A percentile compares a stretch with the other conserved stretches of the same genome.
Evolutionary conservation across 352 stramenopile genomes (phyloP).

Genomic region (Globisporangium iwayamae): DNA sequence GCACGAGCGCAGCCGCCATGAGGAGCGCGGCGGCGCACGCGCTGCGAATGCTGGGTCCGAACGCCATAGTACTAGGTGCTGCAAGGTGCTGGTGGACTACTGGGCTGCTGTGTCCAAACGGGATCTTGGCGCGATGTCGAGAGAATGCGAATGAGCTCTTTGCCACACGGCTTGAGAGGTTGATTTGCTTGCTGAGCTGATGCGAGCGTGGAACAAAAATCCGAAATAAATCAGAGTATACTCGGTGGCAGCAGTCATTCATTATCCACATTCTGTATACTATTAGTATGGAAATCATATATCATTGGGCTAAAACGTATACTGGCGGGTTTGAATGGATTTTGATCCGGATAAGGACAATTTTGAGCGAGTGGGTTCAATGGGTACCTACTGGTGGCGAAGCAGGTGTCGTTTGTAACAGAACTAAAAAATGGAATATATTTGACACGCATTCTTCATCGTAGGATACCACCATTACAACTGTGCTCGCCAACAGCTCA

Average conservation of each 20-base stretch:
- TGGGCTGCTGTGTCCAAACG: not conserved
- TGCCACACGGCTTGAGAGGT: no score
- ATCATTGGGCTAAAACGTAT: not conserved
- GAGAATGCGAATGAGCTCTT: conserved; percentile 3
- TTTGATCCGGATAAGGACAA: not conserved
- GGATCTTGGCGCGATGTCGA: not conserved
- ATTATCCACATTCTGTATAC: not conserved
- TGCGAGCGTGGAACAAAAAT: not conserved
- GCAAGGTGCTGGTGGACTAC: not conserved
- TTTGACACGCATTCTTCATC: no score
- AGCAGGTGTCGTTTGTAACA: not conserved
- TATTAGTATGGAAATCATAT: not conserved
- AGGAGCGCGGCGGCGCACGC: conserved; percentile 4
- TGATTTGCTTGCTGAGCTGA: no score
- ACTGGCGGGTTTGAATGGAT: not conserved
- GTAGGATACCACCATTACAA: no score
- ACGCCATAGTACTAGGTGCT: not conserved
- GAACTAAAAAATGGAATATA: not conserved
- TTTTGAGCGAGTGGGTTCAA: conserved; percentile 2
- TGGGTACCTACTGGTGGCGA: not conserved
- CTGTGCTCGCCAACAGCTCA: no score
- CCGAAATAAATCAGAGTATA: conserved; percentile 8
- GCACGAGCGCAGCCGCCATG: not conserved
- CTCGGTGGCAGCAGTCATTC: not conserved
- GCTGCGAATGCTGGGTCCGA: conserved; percentile 2